Evolutionary conservation across 2,329 filamentous ascomycete species (phyloP).

Genomic region (Penicillium sclerotigenum): DNA sequence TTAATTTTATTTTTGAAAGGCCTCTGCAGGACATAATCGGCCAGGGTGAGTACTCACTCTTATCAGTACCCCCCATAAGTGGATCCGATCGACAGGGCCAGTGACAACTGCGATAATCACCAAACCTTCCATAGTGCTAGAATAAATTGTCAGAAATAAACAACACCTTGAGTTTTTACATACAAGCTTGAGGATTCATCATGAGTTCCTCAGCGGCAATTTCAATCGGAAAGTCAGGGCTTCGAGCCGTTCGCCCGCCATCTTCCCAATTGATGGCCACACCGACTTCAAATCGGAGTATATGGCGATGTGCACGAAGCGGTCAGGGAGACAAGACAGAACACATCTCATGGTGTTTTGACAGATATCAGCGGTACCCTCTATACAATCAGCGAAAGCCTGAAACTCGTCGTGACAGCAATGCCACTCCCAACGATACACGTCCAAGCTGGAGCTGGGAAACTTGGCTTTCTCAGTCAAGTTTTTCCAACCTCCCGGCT

Average conservation of each 20-base stretch:
- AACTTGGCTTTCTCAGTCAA: constrained; percentile 8
- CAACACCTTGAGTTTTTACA: background rate
- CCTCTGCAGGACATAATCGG: background rate
- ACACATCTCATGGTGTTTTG: constrained; percentile 2
- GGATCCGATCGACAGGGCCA: background rate
- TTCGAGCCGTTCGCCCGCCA: constrained; percentile 7
- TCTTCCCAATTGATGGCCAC: constrained; percentile 9
- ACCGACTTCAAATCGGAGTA: constrained; percentile 5
- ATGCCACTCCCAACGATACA: constrained; percentile 5
- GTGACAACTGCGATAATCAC: background rate
- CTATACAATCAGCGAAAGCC: constrained; percentile 5
- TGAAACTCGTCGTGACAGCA: constrained; percentile 4
- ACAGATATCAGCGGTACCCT: constrained; percentile 12
- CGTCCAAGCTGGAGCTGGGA: constrained; percentile 1
- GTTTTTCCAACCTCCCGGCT: constrained; percentile 5
- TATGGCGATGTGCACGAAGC: constrained; percentile 14
- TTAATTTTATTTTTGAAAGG: background rate
- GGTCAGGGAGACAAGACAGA: constrained; percentile 11
- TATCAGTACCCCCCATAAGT: background rate
- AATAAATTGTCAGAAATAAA: no score
- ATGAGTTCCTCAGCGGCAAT: constrained; percentile 18
- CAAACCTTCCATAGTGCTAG: background rate
- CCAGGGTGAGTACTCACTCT: background rate
- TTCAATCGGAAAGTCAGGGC: constrained; percentile 2
- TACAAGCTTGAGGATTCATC: background rate